Evolutionary conservation across 73 alveolate genomes (phyloP), one percentile per base, ranked within the genome.

Genomic region (Paramecium bursaria): DNA sequence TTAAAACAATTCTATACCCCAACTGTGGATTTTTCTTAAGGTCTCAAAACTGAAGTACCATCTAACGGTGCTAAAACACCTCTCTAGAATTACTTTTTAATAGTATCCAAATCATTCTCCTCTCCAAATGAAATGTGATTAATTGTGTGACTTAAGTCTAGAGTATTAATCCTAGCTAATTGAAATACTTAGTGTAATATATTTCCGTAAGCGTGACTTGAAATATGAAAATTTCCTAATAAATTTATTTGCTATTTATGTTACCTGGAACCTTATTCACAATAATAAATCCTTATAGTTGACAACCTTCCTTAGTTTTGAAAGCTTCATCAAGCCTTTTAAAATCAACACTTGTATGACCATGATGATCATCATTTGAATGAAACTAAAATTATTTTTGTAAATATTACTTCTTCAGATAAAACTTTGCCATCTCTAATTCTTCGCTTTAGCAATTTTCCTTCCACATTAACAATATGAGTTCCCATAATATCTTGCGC

Each of bases 401-500:
- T n/a, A n/a, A n/a, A n/a, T n/a, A n/a, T n/a, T n/a, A 86, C 91
- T 86, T 92, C 93, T 55, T 85, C 94, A 61, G 90, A 74, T 19
- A 74, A 39, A 50, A 85, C 85, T 10, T 92, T 89, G 14, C 85
- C 87, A 47, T 67, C 79, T 74, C 87, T 90, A 35, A 93, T 67
- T 23, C 92, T 46, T 60, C 80, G 76, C 86, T 94, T 94, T 19
- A 60, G 50, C 74, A 94, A 46, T 29, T 79, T 79, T 2, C 97
- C 99, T 44, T 87, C 91, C 10, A 91, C 86, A 74, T 91, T 91
- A 3, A 86, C 93, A 25, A 91, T 88, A 74, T 97, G 99, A 73
- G 98, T 92, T 6, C 99, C 99, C 94, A 98, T 79, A 26, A 95
- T 95, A 87, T 98, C 99, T 55, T 94, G 91, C 11, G 93, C 98